phyloP scores from a whole-genome alignment of 306 rosid genomes.

The Elaeagnus macrophylla region DNA sequence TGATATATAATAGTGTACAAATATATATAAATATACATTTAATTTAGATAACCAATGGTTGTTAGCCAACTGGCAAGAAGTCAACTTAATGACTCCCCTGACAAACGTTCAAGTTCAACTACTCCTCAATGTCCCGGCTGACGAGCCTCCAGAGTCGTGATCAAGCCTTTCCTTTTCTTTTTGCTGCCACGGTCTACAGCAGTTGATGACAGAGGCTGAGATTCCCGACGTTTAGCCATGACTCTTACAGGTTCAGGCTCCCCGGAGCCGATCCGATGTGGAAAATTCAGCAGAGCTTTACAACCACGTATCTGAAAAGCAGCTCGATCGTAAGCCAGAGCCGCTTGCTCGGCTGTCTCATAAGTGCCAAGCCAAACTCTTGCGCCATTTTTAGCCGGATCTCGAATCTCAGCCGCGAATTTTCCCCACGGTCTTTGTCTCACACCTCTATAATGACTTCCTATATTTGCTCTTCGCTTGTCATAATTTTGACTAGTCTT shows the following conservation, averaged over 20 bases:
- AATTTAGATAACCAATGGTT: no score
- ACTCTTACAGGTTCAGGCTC: conserved; percentile 44
- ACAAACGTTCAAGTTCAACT: no score
- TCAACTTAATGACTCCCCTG: no score
- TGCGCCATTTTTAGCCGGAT: conserved; percentile 44
- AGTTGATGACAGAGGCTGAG: conserved; percentile 2
- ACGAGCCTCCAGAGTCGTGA: conserved; percentile 1
- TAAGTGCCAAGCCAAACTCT: conserved; percentile 60
- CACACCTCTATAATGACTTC: conserved; percentile 42
- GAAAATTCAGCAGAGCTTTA: conserved; percentile 56
- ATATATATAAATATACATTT: no score
- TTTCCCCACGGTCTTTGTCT: conserved; percentile 52
- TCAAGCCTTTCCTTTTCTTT: conserved; percentile 18
- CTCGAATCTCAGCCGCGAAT: conserved; percentile 52
- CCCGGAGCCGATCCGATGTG: conserved; percentile 36
- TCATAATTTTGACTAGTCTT: background rate
- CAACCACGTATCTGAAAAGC: conserved; percentile 44
- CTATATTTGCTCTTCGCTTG: background rate
- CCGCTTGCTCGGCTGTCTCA: conserved; percentile 55
- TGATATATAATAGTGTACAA: no score
- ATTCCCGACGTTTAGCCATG: conserved; percentile 31
- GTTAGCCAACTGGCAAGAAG: no score
- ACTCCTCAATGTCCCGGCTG: background rate
- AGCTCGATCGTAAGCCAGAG: conserved; percentile 52
- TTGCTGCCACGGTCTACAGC: conserved; percentile 1